A percentile compares a stretch with the other conserved stretches of the same genome.
Evolutionary conservation across 192 early-diverging fungal genomes (phyloP).

Genomic region (Coemansia asiatica): DNA sequence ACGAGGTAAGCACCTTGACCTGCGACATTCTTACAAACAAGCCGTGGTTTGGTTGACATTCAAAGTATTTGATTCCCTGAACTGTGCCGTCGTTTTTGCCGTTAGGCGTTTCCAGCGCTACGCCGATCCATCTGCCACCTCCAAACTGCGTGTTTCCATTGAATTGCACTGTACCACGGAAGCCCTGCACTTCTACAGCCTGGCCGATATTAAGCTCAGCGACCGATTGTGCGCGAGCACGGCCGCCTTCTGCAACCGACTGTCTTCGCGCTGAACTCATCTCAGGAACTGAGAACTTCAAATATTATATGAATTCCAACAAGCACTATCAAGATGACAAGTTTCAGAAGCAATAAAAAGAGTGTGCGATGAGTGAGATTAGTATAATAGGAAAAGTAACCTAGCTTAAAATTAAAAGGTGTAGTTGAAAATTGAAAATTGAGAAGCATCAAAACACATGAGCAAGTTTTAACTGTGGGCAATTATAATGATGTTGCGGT

Average conservation of each 20-base stretch:
- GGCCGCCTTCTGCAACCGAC: constrained; percentile 20
- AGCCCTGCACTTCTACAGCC: constrained; percentile 60
- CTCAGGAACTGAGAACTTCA: background rate
- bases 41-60: constrained; percentile 68
- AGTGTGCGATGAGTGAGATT: background rate
- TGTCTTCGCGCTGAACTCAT: constrained; percentile 35
- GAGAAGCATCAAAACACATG: constrained; percentile 17
- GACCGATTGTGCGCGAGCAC: constrained; percentile 19
- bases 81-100: constrained; percentile 84
- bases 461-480: background rate
- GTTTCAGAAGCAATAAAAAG: background rate
- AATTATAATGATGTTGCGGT: too few relatives aligned
- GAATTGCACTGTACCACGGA: constrained; percentile 73
- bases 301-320: background rate
- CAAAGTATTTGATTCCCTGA: constrained; percentile 76
- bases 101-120: constrained; percentile 73
- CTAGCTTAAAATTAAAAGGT: background rate
- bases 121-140: constrained; percentile 84
- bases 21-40: constrained; percentile 76
- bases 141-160: constrained; percentile 80
- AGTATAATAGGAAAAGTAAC: background rate
- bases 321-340: background rate
- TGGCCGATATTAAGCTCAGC: constrained; percentile 38
- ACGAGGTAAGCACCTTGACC: constrained; percentile 35
- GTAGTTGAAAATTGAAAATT: constrained; percentile 24